Evolutionary conservation across 2,329 filamentous ascomycete species (phyloP), one percentile per base, ranked within the genome.

Genomic region (Chaetothyriales sp.): DNA sequence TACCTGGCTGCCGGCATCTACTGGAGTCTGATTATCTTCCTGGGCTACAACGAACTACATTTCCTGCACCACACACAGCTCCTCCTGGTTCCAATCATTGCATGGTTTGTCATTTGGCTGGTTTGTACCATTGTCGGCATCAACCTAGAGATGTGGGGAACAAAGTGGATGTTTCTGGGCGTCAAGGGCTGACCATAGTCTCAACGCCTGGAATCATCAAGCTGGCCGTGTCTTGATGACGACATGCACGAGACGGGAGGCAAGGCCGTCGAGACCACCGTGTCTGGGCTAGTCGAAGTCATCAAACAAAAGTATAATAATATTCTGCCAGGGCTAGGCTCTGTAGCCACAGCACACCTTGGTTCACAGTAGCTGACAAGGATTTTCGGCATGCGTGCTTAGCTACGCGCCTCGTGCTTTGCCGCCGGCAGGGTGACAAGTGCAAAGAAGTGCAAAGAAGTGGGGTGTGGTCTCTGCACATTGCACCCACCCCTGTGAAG

Each of bases 31-130:
- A 80, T 83, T 59, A 81, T 77, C 7, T 84, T 84, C 63, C 68
- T 84, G 44, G 80, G 80, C 32, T 84, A 83, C 65, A 83, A 83
- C 59, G 79, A 79, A 20, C 68, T 84, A 15, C 80, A 80, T 0
- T 83, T 83, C 62, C 65, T 83, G 20, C 77, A 80, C 61, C 79
- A 83, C 57, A 83, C 80, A 1, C 79, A 83, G 62, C 71, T 83
- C 2, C 69, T 84, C 12, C 70, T 84, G 28, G 68, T 77, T 10
- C 80, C 80, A 0, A 75, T 81, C 46, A 68, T 78, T n/a, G 68
- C 78, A 1, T 74, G 79, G 46, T 72, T 71, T 1, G 68, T 81
- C 25, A 61, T 83, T 22, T 84, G 79, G 79, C 59, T 72, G n/a
- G 62, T 73, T 18, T 72, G 70, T 58, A 60, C 73, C 50, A 69